Conservation (phyloP, 129 eudicot genomes). For the Cynara cardunculus region DNA sequence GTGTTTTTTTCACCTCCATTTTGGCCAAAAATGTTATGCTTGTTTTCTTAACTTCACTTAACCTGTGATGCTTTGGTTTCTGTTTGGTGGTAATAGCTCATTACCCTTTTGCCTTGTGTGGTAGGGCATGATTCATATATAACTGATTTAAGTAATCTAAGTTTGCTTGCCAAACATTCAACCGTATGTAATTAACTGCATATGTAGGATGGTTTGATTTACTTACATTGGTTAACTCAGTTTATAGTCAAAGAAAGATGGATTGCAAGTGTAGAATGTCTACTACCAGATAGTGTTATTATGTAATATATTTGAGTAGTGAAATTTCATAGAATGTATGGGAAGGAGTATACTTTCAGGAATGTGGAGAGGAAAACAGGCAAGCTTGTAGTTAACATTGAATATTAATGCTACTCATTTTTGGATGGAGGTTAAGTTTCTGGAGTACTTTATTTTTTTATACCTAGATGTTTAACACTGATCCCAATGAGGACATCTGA, state of each 20-base stretch:
- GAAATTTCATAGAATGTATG: background rate
- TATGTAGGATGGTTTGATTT: background rate
- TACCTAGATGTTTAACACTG: background rate
- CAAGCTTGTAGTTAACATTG: background rate
- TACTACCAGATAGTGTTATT: background rate
- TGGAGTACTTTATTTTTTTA: background rate
- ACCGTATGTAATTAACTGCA: background rate
- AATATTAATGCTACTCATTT: background rate
- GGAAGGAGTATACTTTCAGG: background rate
- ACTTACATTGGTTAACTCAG: background rate
- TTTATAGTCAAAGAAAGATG: background rate
- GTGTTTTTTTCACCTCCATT: background rate
- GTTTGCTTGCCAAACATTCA: background rate
- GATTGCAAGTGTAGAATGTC: constrained; percentile 4
- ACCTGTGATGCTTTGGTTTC: background rate
- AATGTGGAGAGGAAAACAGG: background rate
- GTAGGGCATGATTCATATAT: background rate
- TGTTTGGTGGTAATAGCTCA: background rate
- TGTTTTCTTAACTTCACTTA: background rate
- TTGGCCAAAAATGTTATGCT: background rate
- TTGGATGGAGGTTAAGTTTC: background rate
- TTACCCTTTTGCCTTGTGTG: background rate
- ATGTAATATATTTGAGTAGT: background rate
- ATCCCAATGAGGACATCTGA: background rate
- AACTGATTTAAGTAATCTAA: background rate